These are phyloP conservation scores for Prunus persica DNA, from an alignment of 306 rosid species.

Conservation along the genomic window Prunus_persica_NCBIv2 NC_034016.1:15563001-15563500, in stretches of 20 bases:
- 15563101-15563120: background rate
- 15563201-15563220: background rate
- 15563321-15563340: background rate
- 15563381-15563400: background rate
- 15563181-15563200: background rate
- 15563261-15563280: background rate
- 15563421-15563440: background rate
- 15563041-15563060: background rate
- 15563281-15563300: background rate
- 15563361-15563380: background rate
- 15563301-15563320: background rate
- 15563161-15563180: background rate
- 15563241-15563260: background rate
- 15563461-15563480: background rate
- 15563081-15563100: background rate
- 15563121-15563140: background rate
- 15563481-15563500: background rate
- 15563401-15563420: background rate
- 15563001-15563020: background rate
- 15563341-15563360: background rate
- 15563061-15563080: background rate
- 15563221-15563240: background rate
- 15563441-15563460: background rate
- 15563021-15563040: background rate
- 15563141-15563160: too few species aligned